Evolutionary conservation across 2,329 filamentous ascomycete genomes (phyloP).

Genomic region (Pseudocercospora macadamiae): DNA sequence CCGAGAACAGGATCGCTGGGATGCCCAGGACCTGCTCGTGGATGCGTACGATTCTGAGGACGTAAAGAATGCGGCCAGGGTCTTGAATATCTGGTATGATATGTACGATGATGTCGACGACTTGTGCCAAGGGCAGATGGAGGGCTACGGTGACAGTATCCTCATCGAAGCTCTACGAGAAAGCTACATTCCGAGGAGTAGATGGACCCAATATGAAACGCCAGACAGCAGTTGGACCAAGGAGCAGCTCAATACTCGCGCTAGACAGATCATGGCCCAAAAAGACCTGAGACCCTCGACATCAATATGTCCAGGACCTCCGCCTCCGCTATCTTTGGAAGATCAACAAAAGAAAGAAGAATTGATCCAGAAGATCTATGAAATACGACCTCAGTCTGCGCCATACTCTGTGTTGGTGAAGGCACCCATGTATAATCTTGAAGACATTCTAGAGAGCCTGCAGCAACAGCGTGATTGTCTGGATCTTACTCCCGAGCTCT

Average conservation of each 20-base stretch:
- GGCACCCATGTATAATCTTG: not conserved
- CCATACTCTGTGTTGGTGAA: too few relatives aligned
- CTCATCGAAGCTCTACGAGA: not conserved
- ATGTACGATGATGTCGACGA: constrained; percentile 12
- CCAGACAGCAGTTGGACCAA: too few relatives aligned
- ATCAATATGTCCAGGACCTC: too few relatives aligned
- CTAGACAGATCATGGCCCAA: too few relatives aligned
- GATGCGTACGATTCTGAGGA: constrained; percentile 16
- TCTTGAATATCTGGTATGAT: constrained; percentile 15
- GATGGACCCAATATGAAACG: too few relatives aligned
- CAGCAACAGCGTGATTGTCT: not conserved
- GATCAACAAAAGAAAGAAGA: not conserved
- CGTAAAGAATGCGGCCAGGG: constrained; percentile 2
- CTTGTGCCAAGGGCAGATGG: not conserved
- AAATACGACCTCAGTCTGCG: not conserved
- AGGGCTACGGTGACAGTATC: not conserved
- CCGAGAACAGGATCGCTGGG: constrained; percentile 14
- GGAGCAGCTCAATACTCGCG: too few relatives aligned
- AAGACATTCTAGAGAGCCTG: not conserved
- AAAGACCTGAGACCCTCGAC: too few relatives aligned
- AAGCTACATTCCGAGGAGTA: not conserved
- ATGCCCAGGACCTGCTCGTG: constrained; percentile 18
- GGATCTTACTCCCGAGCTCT: not conserved
- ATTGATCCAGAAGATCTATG: not conserved
- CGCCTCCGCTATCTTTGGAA: too few relatives aligned